Evolutionary conservation across 257 asterid species (phyloP).

Genomic region (Cynanchum wilfordii): DNA sequence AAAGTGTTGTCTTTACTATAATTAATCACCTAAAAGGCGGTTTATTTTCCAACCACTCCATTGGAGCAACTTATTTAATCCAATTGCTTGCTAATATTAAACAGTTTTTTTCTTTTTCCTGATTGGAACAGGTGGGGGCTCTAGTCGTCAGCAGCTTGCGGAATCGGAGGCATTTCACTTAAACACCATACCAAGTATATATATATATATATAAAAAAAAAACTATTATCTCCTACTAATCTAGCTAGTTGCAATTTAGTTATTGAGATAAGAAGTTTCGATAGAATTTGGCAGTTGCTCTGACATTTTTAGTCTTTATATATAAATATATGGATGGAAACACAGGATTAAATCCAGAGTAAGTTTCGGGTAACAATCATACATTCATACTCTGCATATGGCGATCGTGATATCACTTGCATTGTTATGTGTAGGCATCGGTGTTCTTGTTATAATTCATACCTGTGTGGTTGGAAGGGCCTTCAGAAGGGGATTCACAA

Average conservation of each 20-base stretch:
- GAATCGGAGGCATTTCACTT: conserved; percentile 1
- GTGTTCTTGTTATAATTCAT: conserved; percentile 45
- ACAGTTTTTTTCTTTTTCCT: not conserved
- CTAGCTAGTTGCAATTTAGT: not conserved
- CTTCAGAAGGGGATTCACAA: conserved; percentile 22
- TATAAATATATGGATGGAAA: conserved; percentile 9
- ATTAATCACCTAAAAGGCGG: not conserved
- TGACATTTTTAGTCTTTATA: not conserved
- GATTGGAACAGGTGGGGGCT: not conserved
- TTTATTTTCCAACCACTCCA: conserved; percentile 50
- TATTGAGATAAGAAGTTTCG: not conserved
- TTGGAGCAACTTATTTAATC: conserved; percentile 14
- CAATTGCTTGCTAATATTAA: conserved; percentile 26
- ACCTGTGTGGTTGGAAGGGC: conserved; percentile 56
- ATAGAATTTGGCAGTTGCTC: no score
- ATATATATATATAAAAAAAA: no score
- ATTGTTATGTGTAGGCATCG: conserved; percentile 45
- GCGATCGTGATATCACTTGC: conserved; percentile 43
- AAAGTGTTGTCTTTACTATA: not conserved
- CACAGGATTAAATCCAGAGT: conserved; percentile 23
- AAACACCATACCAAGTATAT: no score
- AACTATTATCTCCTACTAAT: no score
- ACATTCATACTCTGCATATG: conserved; percentile 32
- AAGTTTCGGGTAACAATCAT: conserved; percentile 18
- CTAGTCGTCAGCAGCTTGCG: conserved; percentile 19